Percentiles rank a stretch among this genome's conserved stretches.
These are phyloP conservation scores for Tympanopsis confertula DNA, from an alignment of 2,329 filamentous ascomycete species.

Conservation along the genomic window DNA sequence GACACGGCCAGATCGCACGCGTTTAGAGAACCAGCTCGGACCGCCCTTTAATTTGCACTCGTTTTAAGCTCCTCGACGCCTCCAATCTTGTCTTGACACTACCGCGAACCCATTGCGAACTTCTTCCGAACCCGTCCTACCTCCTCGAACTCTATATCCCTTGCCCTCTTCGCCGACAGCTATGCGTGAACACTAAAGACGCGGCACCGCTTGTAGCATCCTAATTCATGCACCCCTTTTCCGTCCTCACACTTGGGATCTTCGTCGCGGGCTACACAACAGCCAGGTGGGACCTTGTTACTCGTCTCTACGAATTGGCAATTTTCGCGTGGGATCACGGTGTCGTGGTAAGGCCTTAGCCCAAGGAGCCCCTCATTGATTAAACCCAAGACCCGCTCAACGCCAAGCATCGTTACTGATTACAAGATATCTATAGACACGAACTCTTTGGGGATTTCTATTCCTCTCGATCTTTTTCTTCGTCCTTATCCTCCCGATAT, in stretches of 20 bases:
- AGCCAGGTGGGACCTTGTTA: conserved; percentile 67
- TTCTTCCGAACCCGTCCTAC: too few species aligned
- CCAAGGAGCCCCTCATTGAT: not conserved
- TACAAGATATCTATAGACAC: conserved; percentile 35
- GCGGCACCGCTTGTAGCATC: not conserved
- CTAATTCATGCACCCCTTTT: conserved; percentile 60
- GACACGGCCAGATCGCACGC: too few species aligned
- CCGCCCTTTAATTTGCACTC: too few species aligned
- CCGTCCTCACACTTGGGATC: conserved; percentile 60
- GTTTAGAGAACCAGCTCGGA: too few species aligned
- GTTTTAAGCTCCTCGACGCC: too few species aligned
- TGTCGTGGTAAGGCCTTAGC: conserved; percentile 43
- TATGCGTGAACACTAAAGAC: not conserved
- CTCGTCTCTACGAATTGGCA: conserved; percentile 60
- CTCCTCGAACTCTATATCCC: too few species aligned
- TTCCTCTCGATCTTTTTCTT: conserved; percentile 60
- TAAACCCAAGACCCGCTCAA: too few species aligned
- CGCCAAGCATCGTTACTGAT: conserved; percentile 4
- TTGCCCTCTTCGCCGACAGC: not conserved
- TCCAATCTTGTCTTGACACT: too few species aligned
- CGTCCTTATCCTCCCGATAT: conserved; percentile 53
- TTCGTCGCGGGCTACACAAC: conserved; percentile 72
- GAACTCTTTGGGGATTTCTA: conserved; percentile 57
- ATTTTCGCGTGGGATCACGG: conserved; percentile 71
- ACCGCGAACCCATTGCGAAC: too few species aligned